These are phyloP conservation scores for Cucurbita argyrosperma DNA, from an alignment of 306 rosid species.

Conservation along the genomic window DNA sequence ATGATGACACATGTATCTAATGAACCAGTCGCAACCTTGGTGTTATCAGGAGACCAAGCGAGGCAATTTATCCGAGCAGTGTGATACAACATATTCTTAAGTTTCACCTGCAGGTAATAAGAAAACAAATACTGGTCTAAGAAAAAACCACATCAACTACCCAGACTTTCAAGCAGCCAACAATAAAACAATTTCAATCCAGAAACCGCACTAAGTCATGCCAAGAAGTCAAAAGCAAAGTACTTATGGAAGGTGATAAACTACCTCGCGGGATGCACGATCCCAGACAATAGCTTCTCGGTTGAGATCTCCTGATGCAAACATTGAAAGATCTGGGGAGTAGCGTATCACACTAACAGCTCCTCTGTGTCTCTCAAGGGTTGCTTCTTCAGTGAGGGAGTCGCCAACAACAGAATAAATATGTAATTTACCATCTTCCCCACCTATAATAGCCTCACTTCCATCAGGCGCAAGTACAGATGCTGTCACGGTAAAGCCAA, in stretches of 20 bases:
- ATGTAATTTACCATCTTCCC: slow-evolving; percentile 81
- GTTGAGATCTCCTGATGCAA: slow-evolving; percentile 92
- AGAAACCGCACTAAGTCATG: neutral
- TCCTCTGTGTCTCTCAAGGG: slow-evolving; percentile 88
- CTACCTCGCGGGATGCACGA: slow-evolving; percentile 56
- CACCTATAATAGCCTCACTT: slow-evolving; percentile 86
- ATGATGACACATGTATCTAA: slow-evolving; percentile 69
- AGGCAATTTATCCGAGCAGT: slow-evolving; percentile 89
- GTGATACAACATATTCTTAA: slow-evolving; percentile 88
- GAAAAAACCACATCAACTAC: neutral
- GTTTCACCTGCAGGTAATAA: slow-evolving; percentile 54
- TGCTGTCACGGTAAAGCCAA: slow-evolving; percentile 78
- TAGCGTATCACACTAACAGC: slow-evolving; percentile 67
- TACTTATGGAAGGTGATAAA: neutral
- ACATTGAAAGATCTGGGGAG: slow-evolving; percentile 89
- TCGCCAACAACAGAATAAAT: slow-evolving; percentile 56
- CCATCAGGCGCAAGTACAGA: slow-evolving; percentile 81
- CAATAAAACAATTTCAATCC: neutral
- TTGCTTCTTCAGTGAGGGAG: slow-evolving; percentile 66
- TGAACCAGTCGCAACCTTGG: slow-evolving; percentile 83
- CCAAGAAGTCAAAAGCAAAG: neutral
- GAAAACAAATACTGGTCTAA: neutral
- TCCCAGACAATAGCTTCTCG: slow-evolving; percentile 94
- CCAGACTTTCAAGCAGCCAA: neutral
- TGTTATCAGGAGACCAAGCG: slow-evolving; percentile 87